phyloP scores from a whole-genome alignment of 306 rosid species.

The Vicia faba region DNA sequence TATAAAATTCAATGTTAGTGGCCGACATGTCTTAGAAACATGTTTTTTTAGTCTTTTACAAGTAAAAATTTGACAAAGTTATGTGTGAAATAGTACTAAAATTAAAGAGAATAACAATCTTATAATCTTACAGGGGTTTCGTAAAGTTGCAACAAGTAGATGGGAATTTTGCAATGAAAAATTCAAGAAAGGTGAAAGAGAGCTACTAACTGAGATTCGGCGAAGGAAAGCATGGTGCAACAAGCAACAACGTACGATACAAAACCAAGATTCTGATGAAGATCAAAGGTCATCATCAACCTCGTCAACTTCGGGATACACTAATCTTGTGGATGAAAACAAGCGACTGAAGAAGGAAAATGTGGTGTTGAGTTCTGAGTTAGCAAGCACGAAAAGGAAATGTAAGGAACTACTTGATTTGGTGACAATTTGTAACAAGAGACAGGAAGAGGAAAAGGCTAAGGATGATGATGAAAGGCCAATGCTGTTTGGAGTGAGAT shows the following conservation, averaged over 20 bases:
- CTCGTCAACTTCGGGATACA: constrained; percentile 63
- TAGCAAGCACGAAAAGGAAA: constrained; percentile 61
- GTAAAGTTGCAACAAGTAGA: constrained; percentile 72
- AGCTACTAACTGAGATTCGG: constrained; percentile 58
- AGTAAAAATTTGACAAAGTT: not conserved
- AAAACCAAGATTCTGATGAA: constrained; percentile 56
- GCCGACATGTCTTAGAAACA: constrained; percentile 21
- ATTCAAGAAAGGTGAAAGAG: constrained; percentile 79
- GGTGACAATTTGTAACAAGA: constrained; percentile 43
- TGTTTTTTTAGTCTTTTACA: not conserved
- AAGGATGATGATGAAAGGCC: constrained; percentile 54
- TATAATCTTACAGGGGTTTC: constrained; percentile 52
- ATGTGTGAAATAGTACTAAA: too few species aligned
- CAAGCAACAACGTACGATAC: constrained; percentile 45
- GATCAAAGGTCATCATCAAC: constrained; percentile 81
- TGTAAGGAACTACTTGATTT: constrained; percentile 72
- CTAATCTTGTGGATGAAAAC: constrained; percentile 68
- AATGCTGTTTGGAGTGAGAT: constrained; percentile 80
- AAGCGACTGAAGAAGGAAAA: constrained; percentile 79
- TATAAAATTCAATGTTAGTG: constrained; percentile 26
- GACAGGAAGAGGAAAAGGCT: constrained; percentile 31
- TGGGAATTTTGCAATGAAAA: constrained; percentile 91
- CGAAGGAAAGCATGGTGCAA: constrained; percentile 77
- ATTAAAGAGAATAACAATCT: not conserved
- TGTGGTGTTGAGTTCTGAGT: constrained; percentile 62